Evolutionary conservation across 2,329 filamentous ascomycete species (phyloP).

Genomic region (Scortechinia acanthostroma): DNA sequence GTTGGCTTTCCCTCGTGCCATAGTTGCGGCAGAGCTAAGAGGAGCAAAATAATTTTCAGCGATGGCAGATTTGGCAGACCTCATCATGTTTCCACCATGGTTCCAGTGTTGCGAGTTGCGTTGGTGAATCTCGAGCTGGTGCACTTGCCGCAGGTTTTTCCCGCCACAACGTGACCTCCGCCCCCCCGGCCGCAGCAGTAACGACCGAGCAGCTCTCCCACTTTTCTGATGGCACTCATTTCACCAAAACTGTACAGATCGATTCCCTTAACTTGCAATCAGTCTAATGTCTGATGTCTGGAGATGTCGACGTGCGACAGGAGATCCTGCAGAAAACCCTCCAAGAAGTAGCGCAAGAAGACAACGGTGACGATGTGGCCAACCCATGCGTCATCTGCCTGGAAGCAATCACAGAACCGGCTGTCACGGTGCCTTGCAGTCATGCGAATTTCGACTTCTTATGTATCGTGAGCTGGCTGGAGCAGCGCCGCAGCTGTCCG

Average conservation of each 20-base stretch:
- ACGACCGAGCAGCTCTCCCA: no score
- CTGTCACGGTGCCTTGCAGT: slow-evolving; percentile 49
- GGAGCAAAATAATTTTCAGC: background rate
- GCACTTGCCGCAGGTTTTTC: no score
- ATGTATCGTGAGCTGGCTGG: slow-evolving; percentile 55
- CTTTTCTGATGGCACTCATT: no score
- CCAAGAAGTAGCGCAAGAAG: slow-evolving; percentile 22
- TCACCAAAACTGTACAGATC: no score
- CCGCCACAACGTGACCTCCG: no score
- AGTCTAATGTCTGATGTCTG: slow-evolving; percentile 12
- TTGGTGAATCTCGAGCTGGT: no score
- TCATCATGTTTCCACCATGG: no score
- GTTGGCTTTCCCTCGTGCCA: no score
- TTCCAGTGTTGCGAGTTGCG: no score
- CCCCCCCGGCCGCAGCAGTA: no score
- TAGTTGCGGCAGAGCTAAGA: background rate
- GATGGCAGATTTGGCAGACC: background rate
- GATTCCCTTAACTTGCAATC: no score
- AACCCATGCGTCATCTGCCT: slow-evolving; percentile 57
- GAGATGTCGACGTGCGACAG: slow-evolving; percentile 25
- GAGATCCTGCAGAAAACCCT: slow-evolving; percentile 28
- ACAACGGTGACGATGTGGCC: slow-evolving; percentile 13
- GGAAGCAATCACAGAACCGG: slow-evolving; percentile 44
- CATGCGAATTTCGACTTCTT: slow-evolving; percentile 58
- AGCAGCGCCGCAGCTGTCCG: slow-evolving; percentile 48